Evolutionary conservation across 1,139 yeast genomes (phyloP).

Genomic region (Geotrichum candidum): DNA sequence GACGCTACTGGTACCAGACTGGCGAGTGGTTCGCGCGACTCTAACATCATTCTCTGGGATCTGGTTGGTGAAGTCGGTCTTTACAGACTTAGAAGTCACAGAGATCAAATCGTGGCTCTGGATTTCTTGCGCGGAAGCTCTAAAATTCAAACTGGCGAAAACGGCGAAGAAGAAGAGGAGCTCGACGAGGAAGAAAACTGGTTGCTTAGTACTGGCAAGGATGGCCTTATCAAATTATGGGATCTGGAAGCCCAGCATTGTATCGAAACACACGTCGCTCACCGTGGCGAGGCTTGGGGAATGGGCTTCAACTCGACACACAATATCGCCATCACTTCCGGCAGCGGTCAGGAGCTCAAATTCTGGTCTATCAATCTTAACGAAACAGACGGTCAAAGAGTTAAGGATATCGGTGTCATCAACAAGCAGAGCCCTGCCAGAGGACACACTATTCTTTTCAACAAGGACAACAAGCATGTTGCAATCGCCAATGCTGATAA

Average conservation of each 20-base stretch:
- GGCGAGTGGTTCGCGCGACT: conserved; percentile 80
- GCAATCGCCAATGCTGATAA: conserved; percentile 73
- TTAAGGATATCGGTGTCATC: conserved; percentile 58
- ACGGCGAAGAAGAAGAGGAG: conserved; percentile 12
- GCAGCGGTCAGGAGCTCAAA: conserved; percentile 75
- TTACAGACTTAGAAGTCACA: conserved; percentile 80
- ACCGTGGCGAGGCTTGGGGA: conserved; percentile 89
- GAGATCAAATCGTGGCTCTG: conserved; percentile 78
- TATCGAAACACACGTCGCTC: conserved; percentile 91
- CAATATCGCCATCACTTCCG: conserved; percentile 52
- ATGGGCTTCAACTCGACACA: conserved; percentile 39
- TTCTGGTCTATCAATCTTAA: conserved; percentile 66
- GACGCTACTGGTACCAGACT: conserved; percentile 79
- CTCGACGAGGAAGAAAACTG: conserved; percentile 44
- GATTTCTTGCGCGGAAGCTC: conserved; percentile 38
- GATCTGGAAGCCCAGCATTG: conserved; percentile 85
- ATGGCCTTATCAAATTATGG: conserved; percentile 90
- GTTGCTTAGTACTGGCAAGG: conserved; percentile 74
- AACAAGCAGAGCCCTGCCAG: conserved; percentile 78
- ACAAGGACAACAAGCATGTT: conserved; percentile 34
- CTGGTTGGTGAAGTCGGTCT: conserved; percentile 87
- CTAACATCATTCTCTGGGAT: conserved; percentile 88
- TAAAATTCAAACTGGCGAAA: neutral
- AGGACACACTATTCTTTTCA: conserved; percentile 57
- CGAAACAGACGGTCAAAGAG: conserved; percentile 47